Evolutionary conservation across 1,284 basidiomycete genomes (phyloP).

Genomic region (Takashimella koratensis): DNA sequence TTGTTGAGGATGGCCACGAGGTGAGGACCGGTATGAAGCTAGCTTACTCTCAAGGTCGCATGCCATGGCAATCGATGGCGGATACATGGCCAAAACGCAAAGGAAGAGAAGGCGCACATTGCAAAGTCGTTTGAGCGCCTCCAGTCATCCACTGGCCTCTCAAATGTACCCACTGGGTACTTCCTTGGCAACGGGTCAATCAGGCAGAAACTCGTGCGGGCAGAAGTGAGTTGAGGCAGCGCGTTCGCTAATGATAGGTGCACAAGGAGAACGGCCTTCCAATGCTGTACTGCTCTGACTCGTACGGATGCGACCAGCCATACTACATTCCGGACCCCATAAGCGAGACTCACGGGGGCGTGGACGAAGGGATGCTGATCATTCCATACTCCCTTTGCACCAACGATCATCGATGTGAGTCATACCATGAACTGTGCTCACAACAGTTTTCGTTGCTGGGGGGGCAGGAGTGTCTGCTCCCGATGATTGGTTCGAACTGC

Average conservation of each 20-base stretch:
- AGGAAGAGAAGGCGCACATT: conserved; percentile 42
- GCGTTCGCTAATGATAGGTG: conserved; percentile 5
- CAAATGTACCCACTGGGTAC: conserved; percentile 41
- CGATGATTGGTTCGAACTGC: conserved; percentile 39
- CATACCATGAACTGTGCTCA: neutral
- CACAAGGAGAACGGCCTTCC: conserved; percentile 29
- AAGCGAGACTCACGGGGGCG: conserved; percentile 18
- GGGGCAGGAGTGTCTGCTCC: conserved; percentile 30
- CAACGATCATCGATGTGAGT: conserved; percentile 26
- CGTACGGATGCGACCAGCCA: conserved; percentile 22
- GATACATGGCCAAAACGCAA: conserved; percentile 32
- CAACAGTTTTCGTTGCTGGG: conserved; percentile 30
- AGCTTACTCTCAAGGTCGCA: conserved; percentile 22
- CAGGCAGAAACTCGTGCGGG: conserved; percentile 17
- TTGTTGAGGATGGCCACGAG: conserved; percentile 46
- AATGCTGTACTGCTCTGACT: conserved; percentile 25
- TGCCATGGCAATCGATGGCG: conserved; percentile 49
- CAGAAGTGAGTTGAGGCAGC: conserved; percentile 5
- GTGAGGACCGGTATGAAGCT: conserved; percentile 15
- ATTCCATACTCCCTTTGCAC: conserved; percentile 44
- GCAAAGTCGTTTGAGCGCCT: conserved; percentile 38
- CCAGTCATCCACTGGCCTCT: conserved; percentile 23
- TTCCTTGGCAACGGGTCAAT: conserved; percentile 37
- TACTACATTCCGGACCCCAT: conserved; percentile 23
- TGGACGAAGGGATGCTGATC: conserved; percentile 30